Evolutionary conservation across 1,284 basidiomycete genomes (phyloP).

Genomic region (Sanghuangporus weigelae): DNA sequence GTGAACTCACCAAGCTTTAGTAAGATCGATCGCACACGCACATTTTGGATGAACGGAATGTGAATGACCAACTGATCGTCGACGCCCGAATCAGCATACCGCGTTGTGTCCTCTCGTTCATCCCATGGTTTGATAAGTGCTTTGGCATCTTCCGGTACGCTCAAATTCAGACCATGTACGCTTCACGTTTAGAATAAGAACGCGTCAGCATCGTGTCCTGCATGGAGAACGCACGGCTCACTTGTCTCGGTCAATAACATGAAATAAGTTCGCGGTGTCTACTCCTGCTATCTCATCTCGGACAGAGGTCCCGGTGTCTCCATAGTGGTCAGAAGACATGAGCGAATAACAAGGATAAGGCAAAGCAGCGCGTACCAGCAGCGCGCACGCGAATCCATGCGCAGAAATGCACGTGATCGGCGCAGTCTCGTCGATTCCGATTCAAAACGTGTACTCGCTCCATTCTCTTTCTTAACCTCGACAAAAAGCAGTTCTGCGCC

Average conservation of each 20-base stretch:
- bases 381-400: neutral
- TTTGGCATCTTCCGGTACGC: conserved; percentile 70
- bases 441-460: no score
- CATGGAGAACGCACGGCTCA: conserved; percentile 36
- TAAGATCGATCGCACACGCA: conserved; percentile 65
- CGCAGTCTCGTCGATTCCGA: no score
- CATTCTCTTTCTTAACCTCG: no score
- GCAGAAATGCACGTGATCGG: no score
- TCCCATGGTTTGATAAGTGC: conserved; percentile 77
- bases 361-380: neutral
- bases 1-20: conserved; percentile 59
- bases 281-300: conserved; percentile 29
- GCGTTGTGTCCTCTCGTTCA: conserved; percentile 60
- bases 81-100: conserved; percentile 66
- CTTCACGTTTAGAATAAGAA: conserved; percentile 28
- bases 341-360: neutral
- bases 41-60: conserved; percentile 73
- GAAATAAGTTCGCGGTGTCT: conserved; percentile 54
- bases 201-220: neutral
- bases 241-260: conserved; percentile 66
- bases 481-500: conserved; percentile 12
- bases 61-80: conserved; percentile 83
- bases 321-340: conserved; percentile 16
- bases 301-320: conserved; percentile 1
- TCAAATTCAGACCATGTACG: conserved; percentile 73